Percentiles rank a stretch among this genome's conserved stretches.
Conservation (phyloP, 2,329 filamentous ascomycete species). For the Sporothrix euskadiensis region DNA sequence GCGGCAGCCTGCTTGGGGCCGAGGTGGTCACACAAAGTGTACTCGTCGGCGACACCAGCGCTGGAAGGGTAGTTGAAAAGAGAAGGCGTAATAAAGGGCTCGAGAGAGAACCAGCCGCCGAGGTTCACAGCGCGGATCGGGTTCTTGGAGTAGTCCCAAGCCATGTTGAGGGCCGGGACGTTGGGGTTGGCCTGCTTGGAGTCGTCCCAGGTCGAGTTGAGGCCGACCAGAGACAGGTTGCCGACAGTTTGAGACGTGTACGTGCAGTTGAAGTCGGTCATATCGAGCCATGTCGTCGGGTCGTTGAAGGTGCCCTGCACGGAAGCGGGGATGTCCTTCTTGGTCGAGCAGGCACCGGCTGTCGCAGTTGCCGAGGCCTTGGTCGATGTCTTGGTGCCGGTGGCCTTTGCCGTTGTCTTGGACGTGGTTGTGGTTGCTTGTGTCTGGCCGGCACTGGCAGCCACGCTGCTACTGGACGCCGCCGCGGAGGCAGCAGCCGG, state of each 20-base stretch:
- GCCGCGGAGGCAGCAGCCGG: background rate
- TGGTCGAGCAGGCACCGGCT: conserved; percentile 3
- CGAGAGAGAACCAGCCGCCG: conserved; percentile 89
- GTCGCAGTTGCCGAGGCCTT: background rate
- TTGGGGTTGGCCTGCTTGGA: conserved; percentile 73
- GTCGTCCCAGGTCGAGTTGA: conserved; percentile 85
- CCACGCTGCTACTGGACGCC: background rate
- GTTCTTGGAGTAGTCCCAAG: conserved; percentile 74
- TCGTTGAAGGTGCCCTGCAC: conserved; percentile 23
- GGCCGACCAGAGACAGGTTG: conserved; percentile 84
- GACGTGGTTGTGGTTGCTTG: background rate
- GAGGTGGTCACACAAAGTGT: conserved; percentile 70
- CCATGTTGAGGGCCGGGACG: conserved; percentile 73
- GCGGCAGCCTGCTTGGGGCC: conserved; percentile 63
- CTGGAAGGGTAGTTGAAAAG: conserved; percentile 68
- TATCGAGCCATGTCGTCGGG: conserved; percentile 70
- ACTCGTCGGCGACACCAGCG: conserved; percentile 81
- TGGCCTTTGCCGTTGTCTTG: background rate
- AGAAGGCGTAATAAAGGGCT: conserved; percentile 94
- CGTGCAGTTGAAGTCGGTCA: conserved; percentile 87
- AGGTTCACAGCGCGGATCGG: conserved; percentile 90
- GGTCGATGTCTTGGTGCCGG: background rate
- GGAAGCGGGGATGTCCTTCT: conserved; percentile 7
- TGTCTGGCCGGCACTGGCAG: background rate
- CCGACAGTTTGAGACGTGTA: conserved; percentile 86